Evolutionary conservation across 805 yeast species (phyloP).

Genomic region (Candida hispaniensis): DNA sequence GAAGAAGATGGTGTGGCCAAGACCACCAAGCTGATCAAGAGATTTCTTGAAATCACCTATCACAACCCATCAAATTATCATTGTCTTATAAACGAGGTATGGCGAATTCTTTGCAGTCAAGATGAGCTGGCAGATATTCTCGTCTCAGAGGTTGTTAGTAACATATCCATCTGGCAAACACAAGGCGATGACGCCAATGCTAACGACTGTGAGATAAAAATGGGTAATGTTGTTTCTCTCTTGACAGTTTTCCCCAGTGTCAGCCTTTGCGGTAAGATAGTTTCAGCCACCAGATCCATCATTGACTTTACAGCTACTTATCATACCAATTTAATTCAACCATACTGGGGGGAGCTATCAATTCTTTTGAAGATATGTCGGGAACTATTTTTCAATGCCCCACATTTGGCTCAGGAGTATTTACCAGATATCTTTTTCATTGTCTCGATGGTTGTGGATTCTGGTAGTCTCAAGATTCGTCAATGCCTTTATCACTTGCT

Average conservation of each 20-base stretch:
- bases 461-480: conserved; percentile 47
- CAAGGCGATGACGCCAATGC: conserved; percentile 41
- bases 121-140: conserved; percentile 46
- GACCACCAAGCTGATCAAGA: conserved; percentile 50
- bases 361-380: conserved; percentile 55
- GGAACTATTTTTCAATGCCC: conserved; percentile 58
- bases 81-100: conserved; percentile 47
- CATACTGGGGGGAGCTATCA: conserved; percentile 60
- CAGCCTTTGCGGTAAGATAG: conserved; percentile 58
- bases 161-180: conserved; percentile 67
- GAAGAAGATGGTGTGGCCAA: conserved; percentile 45
- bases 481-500: conserved; percentile 48
- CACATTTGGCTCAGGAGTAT: conserved; percentile 20
- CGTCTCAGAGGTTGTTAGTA: conserved; percentile 63
- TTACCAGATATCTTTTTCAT: conserved; percentile 63
- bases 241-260: conserved; percentile 56
- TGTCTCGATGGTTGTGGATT: conserved; percentile 46
- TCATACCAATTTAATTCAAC: conserved; percentile 33
- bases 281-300: conserved; percentile 26
- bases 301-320: conserved; percentile 1
- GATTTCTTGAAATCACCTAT: conserved; percentile 49
- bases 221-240: conserved; percentile 53
- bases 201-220: conserved; percentile 19
- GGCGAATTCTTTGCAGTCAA: conserved; percentile 58
- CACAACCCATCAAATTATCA: conserved; percentile 39